phyloP scores from a whole-genome alignment of 306 rosid species.

The Vigna nakashimae region DNA sequence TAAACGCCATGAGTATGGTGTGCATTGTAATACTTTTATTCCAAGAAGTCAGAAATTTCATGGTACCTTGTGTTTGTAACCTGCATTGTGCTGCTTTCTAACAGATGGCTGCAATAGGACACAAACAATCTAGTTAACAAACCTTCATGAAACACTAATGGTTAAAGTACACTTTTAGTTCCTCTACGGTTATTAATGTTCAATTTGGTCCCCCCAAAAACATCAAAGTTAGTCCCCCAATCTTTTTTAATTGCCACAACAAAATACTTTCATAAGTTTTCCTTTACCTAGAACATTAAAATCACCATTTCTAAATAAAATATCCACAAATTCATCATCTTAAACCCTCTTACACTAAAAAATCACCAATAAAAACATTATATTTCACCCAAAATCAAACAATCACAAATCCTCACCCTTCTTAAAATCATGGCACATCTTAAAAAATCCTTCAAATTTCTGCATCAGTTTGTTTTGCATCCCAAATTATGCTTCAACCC shows the following conservation, averaged over 20 bases:
- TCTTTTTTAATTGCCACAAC: neutral
- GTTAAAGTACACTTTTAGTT: neutral
- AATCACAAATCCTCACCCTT: neutral
- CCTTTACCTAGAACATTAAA: neutral
- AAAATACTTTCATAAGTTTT: neutral
- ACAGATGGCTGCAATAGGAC: constrained; percentile 83
- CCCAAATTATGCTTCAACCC: neutral
- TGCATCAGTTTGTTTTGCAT: neutral
- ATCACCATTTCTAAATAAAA: neutral
- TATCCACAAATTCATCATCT: neutral
- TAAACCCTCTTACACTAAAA: neutral
- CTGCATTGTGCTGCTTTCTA: constrained; percentile 97
- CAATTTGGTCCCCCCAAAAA: neutral
- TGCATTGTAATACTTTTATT: neutral
- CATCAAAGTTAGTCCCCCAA: neutral
- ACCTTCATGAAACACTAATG: neutral
- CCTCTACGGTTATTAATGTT: neutral
- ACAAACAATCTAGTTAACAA: constrained; percentile 8
- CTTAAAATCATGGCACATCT: neutral
- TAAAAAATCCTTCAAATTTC: neutral
- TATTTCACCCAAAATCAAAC: neutral
- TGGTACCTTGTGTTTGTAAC: constrained; percentile 92
- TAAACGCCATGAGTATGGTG: neutral
- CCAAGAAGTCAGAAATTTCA: constrained; percentile 12
- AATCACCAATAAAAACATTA: neutral